Percentiles rank a stretch among this genome's conserved stretches.
phyloP scores from a whole-genome alignment of 257 asterid species.

The Fraxinus anomala region DNA sequence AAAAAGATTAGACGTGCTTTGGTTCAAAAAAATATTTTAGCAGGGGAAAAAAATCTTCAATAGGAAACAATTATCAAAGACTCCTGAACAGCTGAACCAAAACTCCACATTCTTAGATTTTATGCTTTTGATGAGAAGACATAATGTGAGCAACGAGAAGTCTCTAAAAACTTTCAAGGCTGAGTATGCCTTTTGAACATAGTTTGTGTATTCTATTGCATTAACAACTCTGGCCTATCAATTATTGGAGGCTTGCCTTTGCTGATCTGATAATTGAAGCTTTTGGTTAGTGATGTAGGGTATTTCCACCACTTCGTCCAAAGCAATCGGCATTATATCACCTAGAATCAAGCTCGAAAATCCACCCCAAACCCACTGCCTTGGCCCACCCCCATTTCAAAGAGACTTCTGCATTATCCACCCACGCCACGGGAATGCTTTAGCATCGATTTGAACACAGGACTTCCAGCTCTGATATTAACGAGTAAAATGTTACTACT shows the following conservation, averaged over 20 bases:
- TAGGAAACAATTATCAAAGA: neutral
- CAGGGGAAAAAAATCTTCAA: neutral
- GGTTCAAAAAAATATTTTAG: neutral
- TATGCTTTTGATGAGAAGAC: neutral
- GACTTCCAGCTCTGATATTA: no score
- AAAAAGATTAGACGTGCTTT: neutral
- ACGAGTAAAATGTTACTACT: no score
- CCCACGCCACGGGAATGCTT: no score
- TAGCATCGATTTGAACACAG: no score
- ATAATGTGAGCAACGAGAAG: neutral
- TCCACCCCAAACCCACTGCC: no score
- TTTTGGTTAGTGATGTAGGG: neutral
- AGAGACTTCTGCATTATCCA: no score
- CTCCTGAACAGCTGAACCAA: neutral
- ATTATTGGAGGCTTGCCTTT: neutral
- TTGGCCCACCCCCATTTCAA: no score
- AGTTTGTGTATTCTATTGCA: neutral
- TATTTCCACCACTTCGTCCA: no score
- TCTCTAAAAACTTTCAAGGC: neutral
- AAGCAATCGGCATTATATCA: no score
- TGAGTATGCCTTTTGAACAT: neutral
- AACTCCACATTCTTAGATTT: neutral
- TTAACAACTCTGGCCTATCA: neutral
- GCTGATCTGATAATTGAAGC: neutral
- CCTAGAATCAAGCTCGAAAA: no score